These are phyloP conservation scores for Lipomyces yamadae DNA, from an alignment of 805 yeast species.

Conservation along the genomic window DNA sequence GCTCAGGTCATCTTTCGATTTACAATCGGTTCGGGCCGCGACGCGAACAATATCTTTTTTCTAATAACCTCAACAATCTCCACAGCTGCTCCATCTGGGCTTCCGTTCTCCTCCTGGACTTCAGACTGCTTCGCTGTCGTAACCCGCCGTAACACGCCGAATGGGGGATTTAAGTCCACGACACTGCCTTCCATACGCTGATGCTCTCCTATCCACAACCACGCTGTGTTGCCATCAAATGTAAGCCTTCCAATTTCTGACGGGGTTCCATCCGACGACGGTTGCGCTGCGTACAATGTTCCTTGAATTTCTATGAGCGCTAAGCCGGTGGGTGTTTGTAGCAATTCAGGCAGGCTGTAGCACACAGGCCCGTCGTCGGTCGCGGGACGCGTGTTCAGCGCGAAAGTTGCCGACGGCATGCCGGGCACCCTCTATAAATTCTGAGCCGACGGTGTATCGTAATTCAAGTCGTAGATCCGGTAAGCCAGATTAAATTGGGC, in stretches of 20 bases:
- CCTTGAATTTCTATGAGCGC: slow-evolving; percentile 40
- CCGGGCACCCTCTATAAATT: not conserved
- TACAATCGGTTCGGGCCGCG: slow-evolving; percentile 38
- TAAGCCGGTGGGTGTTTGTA: slow-evolving; percentile 37
- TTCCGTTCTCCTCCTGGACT: slow-evolving; percentile 9
- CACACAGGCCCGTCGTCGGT: not conserved
- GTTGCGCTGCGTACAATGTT: slow-evolving; percentile 20
- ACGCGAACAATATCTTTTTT: slow-evolving; percentile 32
- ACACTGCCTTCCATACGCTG: slow-evolving; percentile 38
- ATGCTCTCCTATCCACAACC: slow-evolving; percentile 36
- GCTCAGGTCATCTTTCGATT: not conserved
- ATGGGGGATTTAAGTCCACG: slow-evolving; percentile 34
- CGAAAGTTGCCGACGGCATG: slow-evolving; percentile 29
- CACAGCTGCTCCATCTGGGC: slow-evolving; percentile 24
- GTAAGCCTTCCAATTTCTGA: slow-evolving; percentile 33
- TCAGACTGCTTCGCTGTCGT: not conserved
- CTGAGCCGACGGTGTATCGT: not conserved
- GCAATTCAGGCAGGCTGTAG: slow-evolving; percentile 18
- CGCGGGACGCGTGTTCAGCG: slow-evolving; percentile 17
- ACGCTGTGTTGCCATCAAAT: slow-evolving; percentile 25
- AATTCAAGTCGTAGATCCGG: not conserved
- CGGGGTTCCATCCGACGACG: not conserved
- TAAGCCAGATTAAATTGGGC: not conserved
- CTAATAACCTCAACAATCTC: slow-evolving; percentile 33
- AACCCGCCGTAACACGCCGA: slow-evolving; percentile 32